Base-by-base conservation (phyloP, 75 land plant genomes). In the Pinus albicaulis region DNA sequence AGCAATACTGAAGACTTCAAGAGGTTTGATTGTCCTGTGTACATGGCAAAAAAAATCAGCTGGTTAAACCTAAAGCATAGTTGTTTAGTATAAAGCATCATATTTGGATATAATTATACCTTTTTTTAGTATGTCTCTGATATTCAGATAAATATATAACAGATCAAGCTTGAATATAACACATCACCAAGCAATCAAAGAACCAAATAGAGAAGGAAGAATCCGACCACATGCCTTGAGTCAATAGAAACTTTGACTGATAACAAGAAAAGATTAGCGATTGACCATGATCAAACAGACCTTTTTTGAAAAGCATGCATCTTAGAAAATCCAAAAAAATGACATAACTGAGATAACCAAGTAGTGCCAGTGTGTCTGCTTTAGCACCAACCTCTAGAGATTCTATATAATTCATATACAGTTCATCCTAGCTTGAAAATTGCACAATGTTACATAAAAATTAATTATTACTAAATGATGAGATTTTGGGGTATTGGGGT, bases 1-100 rank as follows among this genome's bases (percentile, higher is more conserved):
- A 98, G 92, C 74, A 98, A 76, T 41, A 91, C 81, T 14, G 98
- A 98, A 57, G 96, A 89, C 59, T 91, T 91, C 55, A 81, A 70
- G 36, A 98, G 86, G 7, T 86, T 89, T 56, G 83, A 80, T 62
- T 98, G 99, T 14, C 86, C 98, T 93, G 65, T 22, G 77, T 16
- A 41, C 20, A 76, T 23, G 19, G 25, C n/a, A 56, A 11, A 13
- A 60, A 41, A 55, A 17, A 10, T 77, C 8, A 78, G 23, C 8
- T 57, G 28, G 26, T 56, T n/a, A 78, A 72, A 44, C 17, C 3
- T 15, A 31, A 26, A 55, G 57, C 38, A 56, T 24, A 72, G 24
- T 55, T 52, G 26, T 52, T 20, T 12, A 17, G 15, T 22, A 56
- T 7, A 16, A 74, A 25, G 19, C 15, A 56, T 25, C 13, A 57